Evolutionary conservation across 352 stramenopile genomes (phyloP), one percentile per base, ranked within the genome.

Genomic region (Globisporangium uncinulatum): DNA sequence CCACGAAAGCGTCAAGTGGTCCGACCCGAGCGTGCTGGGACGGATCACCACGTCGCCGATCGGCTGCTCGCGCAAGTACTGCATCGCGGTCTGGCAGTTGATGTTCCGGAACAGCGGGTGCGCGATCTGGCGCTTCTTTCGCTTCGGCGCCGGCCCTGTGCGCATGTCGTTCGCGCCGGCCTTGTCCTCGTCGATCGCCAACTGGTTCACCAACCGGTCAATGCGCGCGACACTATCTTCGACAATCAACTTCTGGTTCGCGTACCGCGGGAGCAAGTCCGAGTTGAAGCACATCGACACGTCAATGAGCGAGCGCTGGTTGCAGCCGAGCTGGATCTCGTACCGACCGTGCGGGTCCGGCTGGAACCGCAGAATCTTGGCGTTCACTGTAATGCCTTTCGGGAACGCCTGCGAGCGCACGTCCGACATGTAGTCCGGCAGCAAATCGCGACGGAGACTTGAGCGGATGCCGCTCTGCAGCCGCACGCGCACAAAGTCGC

Each of bases 81-180:
- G 73, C 79, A 96, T 92, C 14, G 84, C 85, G 8, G 60, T 67
- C 24, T 89, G 82, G 41, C 86, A 91, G 56, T 89, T 94, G 52
- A 96, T 86, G 63, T 96, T 96, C 34, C 86, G 76, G 70, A 96
- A 96, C 31, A 90, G 65, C 4, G 78, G 79, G 59, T 96, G 86
- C 17, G 68, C 83, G 48, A 96, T 96, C 58, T 94, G 85, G 2
- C 86, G 83, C 55, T 92, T 92, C 73, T 96, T 96, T 44, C 86
- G 65, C 61, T 76, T 86, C 10, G 80, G 73, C 17, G 56, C 70
- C 14, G 58, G 36, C 21, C 44, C 53, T 21, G 44, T 44, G 56
- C 58, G 71, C 24, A 61, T 62, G 14, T 71, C 65, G 3, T 20
- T 43, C 14, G 69, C 58, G n/a, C 66, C 65, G 43, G 69, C 31